Evolutionary conservation across 257 asterid species (phyloP).

Genomic region (Nicotiana noctiflora): DNA sequence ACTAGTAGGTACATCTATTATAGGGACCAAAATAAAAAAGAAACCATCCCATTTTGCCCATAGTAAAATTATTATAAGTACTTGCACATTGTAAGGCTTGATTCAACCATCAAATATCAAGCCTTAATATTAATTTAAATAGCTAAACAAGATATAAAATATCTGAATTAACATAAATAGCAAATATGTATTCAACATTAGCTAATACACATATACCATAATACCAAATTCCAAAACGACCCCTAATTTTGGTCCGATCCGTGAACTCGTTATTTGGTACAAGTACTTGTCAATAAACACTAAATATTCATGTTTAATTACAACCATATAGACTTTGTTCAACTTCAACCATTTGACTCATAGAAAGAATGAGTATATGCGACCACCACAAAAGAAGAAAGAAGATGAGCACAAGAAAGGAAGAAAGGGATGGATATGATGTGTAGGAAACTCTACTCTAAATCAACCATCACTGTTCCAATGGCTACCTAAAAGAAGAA

Average conservation of each 20-base stretch:
- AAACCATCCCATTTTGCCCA: not conserved
- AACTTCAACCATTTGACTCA: not conserved
- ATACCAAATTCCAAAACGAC: too few relatives aligned
- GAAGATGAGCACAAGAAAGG: not conserved
- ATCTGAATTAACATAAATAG: too few relatives aligned
- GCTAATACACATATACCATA: too few relatives aligned
- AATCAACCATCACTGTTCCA: conserved; percentile 4
- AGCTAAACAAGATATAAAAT: too few relatives aligned
- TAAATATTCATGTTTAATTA: not conserved
- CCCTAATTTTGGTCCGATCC: not conserved
- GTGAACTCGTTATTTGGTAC: not conserved
- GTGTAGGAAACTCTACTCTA: not conserved
- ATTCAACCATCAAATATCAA: not conserved
- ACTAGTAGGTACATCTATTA: not conserved
- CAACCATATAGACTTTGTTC: not conserved
- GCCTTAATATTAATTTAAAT: too few relatives aligned
- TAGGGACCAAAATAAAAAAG: not conserved
- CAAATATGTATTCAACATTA: too few relatives aligned
- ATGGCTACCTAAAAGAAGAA: not conserved
- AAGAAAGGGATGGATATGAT: not conserved
- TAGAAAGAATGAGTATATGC: not conserved
- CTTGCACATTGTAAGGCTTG: not conserved
- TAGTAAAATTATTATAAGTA: not conserved
- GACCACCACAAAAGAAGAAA: not conserved
- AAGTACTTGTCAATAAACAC: not conserved